Evolutionary conservation across 441 rosid species (phyloP).

Genomic region (Jatropha podagrica): DNA sequence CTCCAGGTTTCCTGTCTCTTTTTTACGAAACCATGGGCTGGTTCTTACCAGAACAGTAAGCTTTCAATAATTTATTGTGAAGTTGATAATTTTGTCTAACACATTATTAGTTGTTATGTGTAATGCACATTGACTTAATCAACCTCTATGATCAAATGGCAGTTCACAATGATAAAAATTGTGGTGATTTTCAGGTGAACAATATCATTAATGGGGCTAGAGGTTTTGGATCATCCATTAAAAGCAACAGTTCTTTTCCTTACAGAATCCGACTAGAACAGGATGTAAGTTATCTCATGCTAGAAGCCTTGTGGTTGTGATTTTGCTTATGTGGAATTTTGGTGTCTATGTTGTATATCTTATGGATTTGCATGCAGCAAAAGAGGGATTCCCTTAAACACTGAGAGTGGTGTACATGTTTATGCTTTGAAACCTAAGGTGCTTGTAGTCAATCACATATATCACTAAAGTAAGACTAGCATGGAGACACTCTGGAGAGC

Average conservation of each 20-base stretch:
- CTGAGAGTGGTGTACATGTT: background rate
- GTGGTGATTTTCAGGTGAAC: conserved; percentile 41
- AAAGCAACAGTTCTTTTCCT: conserved; percentile 40
- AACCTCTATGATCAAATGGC: background rate
- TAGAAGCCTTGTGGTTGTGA: conserved; percentile 3
- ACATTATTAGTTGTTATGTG: background rate
- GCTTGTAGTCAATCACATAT: background rate
- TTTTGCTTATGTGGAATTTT: conserved; percentile 11
- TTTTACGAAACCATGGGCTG: background rate
- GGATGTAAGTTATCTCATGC: conserved; percentile 56
- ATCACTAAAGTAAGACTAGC: background rate
- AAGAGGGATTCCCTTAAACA: background rate
- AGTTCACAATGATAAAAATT: conserved; percentile 3
- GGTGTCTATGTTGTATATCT: background rate
- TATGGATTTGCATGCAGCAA: background rate
- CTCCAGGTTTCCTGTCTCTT: conserved; percentile 4
- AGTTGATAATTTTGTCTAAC: background rate
- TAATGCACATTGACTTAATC: background rate
- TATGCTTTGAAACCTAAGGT: background rate
- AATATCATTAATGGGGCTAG: conserved; percentile 30
- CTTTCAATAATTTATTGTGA: background rate
- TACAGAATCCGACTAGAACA: conserved; percentile 68
- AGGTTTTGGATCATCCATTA: conserved; percentile 35
- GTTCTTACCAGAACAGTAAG: background rate
- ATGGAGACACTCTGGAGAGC: background rate